phyloP scores from a whole-genome alignment of 1,284 basidiomycete genomes.

The Cutaneotrichosporon cutaneum region DNA sequence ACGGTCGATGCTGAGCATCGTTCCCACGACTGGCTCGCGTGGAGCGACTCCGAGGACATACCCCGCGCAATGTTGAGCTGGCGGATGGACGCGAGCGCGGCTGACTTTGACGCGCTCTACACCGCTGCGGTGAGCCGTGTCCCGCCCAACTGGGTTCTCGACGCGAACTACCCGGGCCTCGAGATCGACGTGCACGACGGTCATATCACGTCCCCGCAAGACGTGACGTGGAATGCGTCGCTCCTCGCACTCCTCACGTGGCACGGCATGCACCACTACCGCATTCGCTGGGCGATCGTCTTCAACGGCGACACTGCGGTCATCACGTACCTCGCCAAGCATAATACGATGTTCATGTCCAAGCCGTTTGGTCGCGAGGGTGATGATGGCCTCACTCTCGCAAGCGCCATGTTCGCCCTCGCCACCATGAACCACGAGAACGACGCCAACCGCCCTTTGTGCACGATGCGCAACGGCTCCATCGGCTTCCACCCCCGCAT shows the following conservation, averaged over 20 bases:
- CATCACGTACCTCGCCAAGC: slow-evolving; percentile 19
- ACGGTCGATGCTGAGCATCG: neutral
- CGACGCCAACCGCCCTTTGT: slow-evolving; percentile 10
- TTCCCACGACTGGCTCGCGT: slow-evolving; percentile 5
- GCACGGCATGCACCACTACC: slow-evolving; percentile 18
- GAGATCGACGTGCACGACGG: slow-evolving; percentile 1
- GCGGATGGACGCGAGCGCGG: neutral
- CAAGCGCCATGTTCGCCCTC: slow-evolving; percentile 13
- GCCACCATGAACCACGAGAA: neutral
- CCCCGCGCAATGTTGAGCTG: neutral
- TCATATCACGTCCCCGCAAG: neutral
- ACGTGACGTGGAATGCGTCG: neutral
- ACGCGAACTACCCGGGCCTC: slow-evolving; percentile 11
- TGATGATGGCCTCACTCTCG: slow-evolving; percentile 10
- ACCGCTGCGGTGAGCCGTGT: neutral
- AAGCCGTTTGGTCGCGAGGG: slow-evolving; percentile 11
- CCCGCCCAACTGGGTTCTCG: slow-evolving; percentile 1
- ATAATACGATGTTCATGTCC: slow-evolving; percentile 14
- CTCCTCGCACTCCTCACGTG: slow-evolving; percentile 12
- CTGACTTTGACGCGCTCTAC: neutral
- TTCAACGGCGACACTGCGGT: slow-evolving; percentile 17
- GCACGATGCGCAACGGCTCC: slow-evolving; percentile 14
- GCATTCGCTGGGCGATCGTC: slow-evolving; percentile 17
- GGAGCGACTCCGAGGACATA: neutral
- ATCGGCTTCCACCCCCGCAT: slow-evolving; percentile 1